A percentile compares a stretch with the other conserved stretches of the same genome.
phyloP scores from a whole-genome alignment of 108 stramenopile species.

The Epithemia pelagica region DNA sequence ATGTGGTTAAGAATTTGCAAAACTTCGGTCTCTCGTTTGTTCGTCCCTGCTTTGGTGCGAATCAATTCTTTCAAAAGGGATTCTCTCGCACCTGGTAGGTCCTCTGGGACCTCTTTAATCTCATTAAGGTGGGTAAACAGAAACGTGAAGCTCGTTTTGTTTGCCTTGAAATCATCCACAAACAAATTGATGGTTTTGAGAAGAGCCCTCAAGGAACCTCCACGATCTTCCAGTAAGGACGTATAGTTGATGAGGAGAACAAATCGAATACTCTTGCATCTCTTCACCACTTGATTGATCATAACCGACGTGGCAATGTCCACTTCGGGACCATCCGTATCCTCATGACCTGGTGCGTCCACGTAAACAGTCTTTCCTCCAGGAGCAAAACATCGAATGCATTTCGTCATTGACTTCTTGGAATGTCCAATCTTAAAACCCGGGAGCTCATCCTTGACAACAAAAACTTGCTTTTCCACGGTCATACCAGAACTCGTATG shows the following conservation, averaged over 20 bases:
- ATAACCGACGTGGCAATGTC: slow-evolving; percentile 55
- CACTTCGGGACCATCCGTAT: slow-evolving; percentile 44
- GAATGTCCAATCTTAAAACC: slow-evolving; percentile 53
- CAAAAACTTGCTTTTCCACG: slow-evolving; percentile 34
- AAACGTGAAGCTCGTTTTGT: slow-evolving; percentile 47
- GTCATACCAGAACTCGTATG: slow-evolving; percentile 25
- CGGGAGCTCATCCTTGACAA: slow-evolving; percentile 33
- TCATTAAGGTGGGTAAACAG: slow-evolving; percentile 50
- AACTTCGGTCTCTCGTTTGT: slow-evolving; percentile 24
- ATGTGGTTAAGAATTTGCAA: slow-evolving; percentile 30
- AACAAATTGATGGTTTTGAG: slow-evolving; percentile 40
- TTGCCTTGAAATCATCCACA: slow-evolving; percentile 34
- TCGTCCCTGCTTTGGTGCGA: slow-evolving; percentile 28
- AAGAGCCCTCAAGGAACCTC: slow-evolving; percentile 42
- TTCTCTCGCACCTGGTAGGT: slow-evolving; percentile 3
- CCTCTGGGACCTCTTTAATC: slow-evolving; percentile 21
- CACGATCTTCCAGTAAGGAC: slow-evolving; percentile 54
- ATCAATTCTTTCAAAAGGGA: slow-evolving; percentile 40
- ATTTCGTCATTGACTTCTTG: slow-evolving; percentile 40
- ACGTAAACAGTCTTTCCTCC: slow-evolving; percentile 24
- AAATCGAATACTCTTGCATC: slow-evolving; percentile 42
- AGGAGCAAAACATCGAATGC: slow-evolving; percentile 15
- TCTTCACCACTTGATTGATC: slow-evolving; percentile 42
- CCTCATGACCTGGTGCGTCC: slow-evolving; percentile 53
- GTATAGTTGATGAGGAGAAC: slow-evolving; percentile 48